Evolutionary conservation across 1,139 yeast species (phyloP).

Genomic region (Suhomyces bolitotheri): DNA sequence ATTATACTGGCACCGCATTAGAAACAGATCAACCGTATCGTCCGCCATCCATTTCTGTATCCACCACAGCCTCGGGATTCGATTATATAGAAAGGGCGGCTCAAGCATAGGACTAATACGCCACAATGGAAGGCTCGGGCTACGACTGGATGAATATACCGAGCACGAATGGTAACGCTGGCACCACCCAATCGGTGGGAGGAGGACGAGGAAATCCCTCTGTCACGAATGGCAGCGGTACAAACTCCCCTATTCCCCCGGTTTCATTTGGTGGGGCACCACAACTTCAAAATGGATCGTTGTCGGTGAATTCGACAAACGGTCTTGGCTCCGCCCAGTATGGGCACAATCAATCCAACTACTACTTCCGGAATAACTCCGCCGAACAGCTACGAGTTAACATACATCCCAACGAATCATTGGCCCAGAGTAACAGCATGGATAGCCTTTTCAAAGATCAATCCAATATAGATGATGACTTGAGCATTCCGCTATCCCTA

Average conservation of each 20-base stretch:
- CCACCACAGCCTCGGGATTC: too few species aligned
- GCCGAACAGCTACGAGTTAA: constrained; percentile 17
- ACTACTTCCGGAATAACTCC: constrained; percentile 10
- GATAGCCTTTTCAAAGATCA: constrained; percentile 6
- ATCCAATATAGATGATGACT: constrained; percentile 8
- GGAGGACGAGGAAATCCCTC: constrained; percentile 1
- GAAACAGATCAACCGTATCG: neutral
- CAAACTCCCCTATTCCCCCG: constrained; percentile 33
- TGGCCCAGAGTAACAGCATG: constrained; percentile 7
- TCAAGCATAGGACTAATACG: neutral
- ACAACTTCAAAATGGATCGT: constrained; percentile 1
- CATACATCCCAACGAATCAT: neutral
- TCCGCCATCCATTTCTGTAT: neutral
- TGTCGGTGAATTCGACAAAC: neutral
- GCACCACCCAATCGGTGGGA: neutral
- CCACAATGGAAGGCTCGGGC: constrained; percentile 31
- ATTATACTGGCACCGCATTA: neutral
- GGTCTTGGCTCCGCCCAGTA: constrained; percentile 1
- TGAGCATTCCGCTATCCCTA: constrained; percentile 57
- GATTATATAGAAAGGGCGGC: neutral
- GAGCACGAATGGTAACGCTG: constrained; percentile 4
- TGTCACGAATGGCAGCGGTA: constrained; percentile 15
- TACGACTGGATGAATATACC: constrained; percentile 42
- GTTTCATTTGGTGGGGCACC: constrained; percentile 32
- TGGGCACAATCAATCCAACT: constrained; percentile 5